Conservation (phyloP, 805 yeast species). For the Zygotorulaspora sp. region DNA sequence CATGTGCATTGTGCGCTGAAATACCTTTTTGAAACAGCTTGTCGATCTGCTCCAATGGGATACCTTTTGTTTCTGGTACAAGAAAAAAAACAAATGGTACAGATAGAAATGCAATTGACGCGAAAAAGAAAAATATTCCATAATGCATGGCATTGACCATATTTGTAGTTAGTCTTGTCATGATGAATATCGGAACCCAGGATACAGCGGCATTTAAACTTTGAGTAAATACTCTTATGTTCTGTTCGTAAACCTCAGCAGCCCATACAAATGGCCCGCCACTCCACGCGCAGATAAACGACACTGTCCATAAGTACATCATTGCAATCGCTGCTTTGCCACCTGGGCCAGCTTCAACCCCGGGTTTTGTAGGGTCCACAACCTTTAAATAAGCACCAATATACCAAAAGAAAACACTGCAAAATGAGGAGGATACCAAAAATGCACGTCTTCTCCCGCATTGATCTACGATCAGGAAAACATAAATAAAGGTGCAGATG, state of each 20-base stretch:
- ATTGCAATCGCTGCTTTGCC: conserved; percentile 44
- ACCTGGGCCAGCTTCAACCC: conserved; percentile 30
- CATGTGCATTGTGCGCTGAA: conserved; percentile 30
- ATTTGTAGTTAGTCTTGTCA: conserved; percentile 44
- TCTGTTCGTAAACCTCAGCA: conserved; percentile 44
- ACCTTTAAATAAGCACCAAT: conserved; percentile 46
- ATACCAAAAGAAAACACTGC: conserved; percentile 45
- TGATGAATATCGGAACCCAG: conserved; percentile 50
- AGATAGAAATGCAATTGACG: conserved; percentile 16
- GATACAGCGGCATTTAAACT: conserved; percentile 43
- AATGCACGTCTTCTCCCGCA: conserved; percentile 45
- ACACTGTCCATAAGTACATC: conserved; percentile 45
- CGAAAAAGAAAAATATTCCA: conserved; percentile 42
- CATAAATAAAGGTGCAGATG: conserved; percentile 42
- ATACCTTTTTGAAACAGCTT: conserved; percentile 44
- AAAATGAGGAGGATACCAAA: conserved; percentile 37
- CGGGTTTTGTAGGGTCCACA: conserved; percentile 35
- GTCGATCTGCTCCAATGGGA: conserved; percentile 75
- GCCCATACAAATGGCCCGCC: conserved; percentile 47
- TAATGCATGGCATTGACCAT: conserved; percentile 42
- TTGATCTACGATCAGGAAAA: conserved; percentile 43
- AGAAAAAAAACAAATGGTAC: conserved; percentile 56
- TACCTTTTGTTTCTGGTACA: conserved; percentile 72
- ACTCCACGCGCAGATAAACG: conserved; percentile 43
- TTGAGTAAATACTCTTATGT: conserved; percentile 41